Evolutionary conservation across 2,329 filamentous ascomycete genomes (phyloP), one percentile per base, ranked within the genome.

Genomic region (Juglanconis oblonga): DNA sequence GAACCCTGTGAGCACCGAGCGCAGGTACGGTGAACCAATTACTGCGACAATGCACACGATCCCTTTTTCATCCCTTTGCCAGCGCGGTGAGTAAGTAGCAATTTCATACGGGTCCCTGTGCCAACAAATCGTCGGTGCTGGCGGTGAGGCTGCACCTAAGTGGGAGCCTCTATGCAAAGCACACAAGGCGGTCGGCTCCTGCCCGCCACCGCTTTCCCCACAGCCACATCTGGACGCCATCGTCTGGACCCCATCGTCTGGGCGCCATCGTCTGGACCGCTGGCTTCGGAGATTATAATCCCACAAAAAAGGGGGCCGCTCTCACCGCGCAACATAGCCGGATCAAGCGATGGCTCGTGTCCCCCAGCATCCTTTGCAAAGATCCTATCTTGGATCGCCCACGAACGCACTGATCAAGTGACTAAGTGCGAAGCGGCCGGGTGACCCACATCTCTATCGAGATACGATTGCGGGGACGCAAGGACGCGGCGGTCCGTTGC

Each of bases 101-200:
- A 4, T 38, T 13, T 42, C 11, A 10, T 42, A 42, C 38, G 38
- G 38, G 38, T 42, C 36, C 36, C 36, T 8, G 36, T 38, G 10
- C 38, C 38, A 42, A 42, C 38, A 5, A 42, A 4, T 7, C 38
- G 38, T 42, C n/a, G 38, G 38, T 42, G 38, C 10, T 42, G 38
- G 53, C 53, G 53, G 53, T 55, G 53, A 55, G 45, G 44, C 33
- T 48, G 53, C 53, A 55, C 17, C 52, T 24, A 55, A 49, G 53
- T 55, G 53, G 53, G 33, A 55, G 53, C 17, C 53, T 55, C 33
- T 29, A 55, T 55, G 53, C 53, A 55, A 42, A 14, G 11, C 44
- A 35, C 44, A 49, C 32, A 49, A 48, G 53, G 53, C 53, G 53
- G 53, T 55, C 53, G 53, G 53, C 53, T 55, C 45, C 32, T 17